Conservation (phyloP, 2,329 filamentous ascomycete species). For the Sporothrix humicola region DNA sequence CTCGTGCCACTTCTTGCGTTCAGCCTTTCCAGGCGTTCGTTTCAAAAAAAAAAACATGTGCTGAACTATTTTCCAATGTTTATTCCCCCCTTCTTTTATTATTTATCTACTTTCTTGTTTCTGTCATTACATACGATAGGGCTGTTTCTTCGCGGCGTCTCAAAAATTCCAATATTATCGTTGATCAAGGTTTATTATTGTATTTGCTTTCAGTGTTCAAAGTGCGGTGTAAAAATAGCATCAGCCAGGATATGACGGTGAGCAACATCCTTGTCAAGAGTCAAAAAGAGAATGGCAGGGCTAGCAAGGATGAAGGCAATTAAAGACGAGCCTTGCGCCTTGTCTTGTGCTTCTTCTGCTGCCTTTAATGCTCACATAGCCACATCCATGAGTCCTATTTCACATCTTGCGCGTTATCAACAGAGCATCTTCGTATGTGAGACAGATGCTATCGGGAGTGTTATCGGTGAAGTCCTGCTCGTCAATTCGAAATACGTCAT, state of each 20-base stretch:
- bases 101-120: background rate
- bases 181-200: background rate
- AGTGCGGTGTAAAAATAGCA: constrained; percentile 10
- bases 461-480: background rate
- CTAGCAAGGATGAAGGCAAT: background rate
- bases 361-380: no score
- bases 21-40: background rate
- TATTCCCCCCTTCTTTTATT: constrained; percentile 12
- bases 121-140: background rate
- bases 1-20: background rate
- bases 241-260: constrained; percentile 14
- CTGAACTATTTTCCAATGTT: background rate
- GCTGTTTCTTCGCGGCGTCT: background rate
- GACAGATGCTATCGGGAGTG: background rate
- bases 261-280: constrained; percentile 3
- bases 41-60: constrained; percentile 1
- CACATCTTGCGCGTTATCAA: no score
- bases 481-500: background rate
- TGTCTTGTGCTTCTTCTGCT: background rate
- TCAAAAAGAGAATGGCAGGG: background rate
- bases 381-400: background rate
- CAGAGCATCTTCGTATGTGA: no score
- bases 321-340: background rate
- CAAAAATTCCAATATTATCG: background rate
- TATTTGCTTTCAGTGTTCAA: background rate